phyloP scores from a whole-genome alignment of 306 rosid genomes.

The Neltuma alba region DNA sequence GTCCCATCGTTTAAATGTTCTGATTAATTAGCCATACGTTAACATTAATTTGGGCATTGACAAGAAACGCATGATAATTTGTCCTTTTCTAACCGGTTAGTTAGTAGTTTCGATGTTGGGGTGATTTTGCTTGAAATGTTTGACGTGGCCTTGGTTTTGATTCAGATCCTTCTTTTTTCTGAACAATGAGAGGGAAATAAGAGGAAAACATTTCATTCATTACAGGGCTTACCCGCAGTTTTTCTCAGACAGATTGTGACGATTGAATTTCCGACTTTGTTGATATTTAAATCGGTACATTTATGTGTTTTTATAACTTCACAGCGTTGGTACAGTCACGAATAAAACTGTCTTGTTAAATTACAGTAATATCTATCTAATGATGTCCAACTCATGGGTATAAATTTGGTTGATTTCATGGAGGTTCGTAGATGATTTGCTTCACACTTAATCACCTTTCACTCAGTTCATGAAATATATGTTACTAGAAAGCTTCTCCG shows the following conservation, averaged over 20 bases:
- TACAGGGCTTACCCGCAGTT: neutral
- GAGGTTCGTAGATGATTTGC: neutral
- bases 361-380: neutral
- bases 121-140: conserved; percentile 10
- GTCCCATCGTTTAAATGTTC: conserved; percentile 30
- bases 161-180: conserved; percentile 10
- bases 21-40: conserved; percentile 13
- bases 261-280: neutral
- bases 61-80: neutral
- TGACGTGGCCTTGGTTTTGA: neutral
- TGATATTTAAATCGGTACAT: neutral
- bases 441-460: neutral
- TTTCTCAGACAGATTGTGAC: neutral
- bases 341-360: neutral
- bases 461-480: neutral
- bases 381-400: neutral
- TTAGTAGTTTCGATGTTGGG: neutral
- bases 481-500: neutral
- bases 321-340: neutral
- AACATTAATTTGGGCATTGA: neutral
- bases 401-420: neutral
- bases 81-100: neutral
- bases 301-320: neutral
- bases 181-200: neutral
- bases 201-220: neutral